Evolutionary conservation across 306 rosid genomes (phyloP).

Genomic region (Cucurbita ficifolia): DNA sequence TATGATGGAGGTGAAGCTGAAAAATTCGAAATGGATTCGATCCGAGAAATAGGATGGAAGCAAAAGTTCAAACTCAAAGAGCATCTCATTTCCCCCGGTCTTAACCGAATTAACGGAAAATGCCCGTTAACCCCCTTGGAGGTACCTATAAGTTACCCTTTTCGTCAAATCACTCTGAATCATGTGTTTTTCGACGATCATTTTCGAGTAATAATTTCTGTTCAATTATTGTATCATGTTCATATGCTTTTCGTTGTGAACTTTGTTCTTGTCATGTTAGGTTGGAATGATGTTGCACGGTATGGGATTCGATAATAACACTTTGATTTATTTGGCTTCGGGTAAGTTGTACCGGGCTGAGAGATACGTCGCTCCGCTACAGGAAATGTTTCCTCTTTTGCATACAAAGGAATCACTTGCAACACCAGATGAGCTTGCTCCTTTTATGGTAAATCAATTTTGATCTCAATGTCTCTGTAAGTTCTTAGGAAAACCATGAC

Average conservation of each 20-base stretch:
- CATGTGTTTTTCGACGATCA: background rate
- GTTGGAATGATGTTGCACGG: conserved; percentile 92
- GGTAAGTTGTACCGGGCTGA: conserved; percentile 70
- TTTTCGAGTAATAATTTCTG: background rate
- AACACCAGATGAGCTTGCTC: no score
- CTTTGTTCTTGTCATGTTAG: conserved; percentile 32
- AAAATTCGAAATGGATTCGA: conserved; percentile 60
- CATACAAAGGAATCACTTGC: conserved; percentile 85
- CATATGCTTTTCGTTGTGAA: background rate
- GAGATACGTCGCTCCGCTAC: conserved; percentile 63
- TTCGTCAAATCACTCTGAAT: background rate
- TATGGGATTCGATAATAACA: conserved; percentile 77
- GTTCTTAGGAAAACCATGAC: no score
- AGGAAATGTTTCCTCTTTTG: conserved; percentile 70
- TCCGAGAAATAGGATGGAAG: conserved; percentile 80
- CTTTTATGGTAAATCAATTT: conserved; percentile 42
- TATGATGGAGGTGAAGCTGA: conserved; percentile 81
- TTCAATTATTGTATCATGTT: background rate
- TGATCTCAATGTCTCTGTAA: no score
- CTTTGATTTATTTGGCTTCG: conserved; percentile 77
- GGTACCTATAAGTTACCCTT: background rate
- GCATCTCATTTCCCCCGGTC: conserved; percentile 42
- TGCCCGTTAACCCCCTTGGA: conserved; percentile 44
- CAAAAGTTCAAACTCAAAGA: conserved; percentile 69
- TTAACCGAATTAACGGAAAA: conserved; percentile 67